Conservation (phyloP, 2,329 filamentous ascomycete genomes). For the Neophaeococcomyces aloes region DNA sequence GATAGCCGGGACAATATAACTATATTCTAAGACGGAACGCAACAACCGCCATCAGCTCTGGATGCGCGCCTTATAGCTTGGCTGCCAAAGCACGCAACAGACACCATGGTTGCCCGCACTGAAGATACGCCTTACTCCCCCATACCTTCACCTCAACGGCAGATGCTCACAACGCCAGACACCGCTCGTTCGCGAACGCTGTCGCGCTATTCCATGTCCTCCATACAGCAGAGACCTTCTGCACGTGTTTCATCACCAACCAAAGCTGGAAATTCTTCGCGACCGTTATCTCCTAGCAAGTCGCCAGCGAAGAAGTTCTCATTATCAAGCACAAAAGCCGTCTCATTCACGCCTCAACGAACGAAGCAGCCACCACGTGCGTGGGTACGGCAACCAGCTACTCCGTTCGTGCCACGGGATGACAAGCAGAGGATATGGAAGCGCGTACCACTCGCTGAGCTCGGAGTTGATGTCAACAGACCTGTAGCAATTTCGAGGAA, state of each 20-base stretch:
- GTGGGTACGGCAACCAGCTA: conserved; percentile 38
- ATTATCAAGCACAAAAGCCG: not conserved
- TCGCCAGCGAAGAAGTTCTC: not conserved
- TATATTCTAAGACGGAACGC: too few relatives aligned
- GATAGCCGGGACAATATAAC: too few relatives aligned
- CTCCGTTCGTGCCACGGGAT: conserved; percentile 29
- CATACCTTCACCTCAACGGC: not conserved
- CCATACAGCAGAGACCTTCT: not conserved
- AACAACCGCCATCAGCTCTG: too few relatives aligned
- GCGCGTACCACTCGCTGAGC: conserved; percentile 24
- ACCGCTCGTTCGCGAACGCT: not conserved
- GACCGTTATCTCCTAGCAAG: not conserved
- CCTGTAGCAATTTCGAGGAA: conserved; percentile 10
- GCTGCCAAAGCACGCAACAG: not conserved
- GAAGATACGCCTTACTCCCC: not conserved
- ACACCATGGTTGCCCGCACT: not conserved
- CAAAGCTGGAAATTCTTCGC: not conserved
- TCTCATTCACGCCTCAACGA: conserved; percentile 31
- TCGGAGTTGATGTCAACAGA: conserved; percentile 6
- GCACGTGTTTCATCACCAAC: not conserved
- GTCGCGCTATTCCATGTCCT: not conserved
- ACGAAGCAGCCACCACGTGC: conserved; percentile 28
- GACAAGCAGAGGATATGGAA: conserved; percentile 39
- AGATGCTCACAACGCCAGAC: not conserved
- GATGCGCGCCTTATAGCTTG: too few relatives aligned